phyloP scores from a whole-genome alignment of 768 basidiomycete genomes.

The Kwoniella shandongensis region DNA sequence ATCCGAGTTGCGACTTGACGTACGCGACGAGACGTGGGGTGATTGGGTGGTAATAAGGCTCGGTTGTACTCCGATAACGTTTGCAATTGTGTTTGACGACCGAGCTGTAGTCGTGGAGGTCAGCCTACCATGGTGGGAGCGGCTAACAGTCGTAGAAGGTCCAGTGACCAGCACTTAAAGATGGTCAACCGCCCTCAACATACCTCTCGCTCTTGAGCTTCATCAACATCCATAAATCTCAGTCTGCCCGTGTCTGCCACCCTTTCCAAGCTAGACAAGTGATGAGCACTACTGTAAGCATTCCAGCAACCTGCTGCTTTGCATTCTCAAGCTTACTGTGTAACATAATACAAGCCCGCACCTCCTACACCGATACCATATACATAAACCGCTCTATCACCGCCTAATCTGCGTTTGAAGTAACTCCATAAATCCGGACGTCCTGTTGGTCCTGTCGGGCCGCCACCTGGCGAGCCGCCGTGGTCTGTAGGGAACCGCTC shows the following conservation, averaged over 20 bases:
- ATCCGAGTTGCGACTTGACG: slow-evolving; percentile 68
- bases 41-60: slow-evolving; percentile 65
- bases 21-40: slow-evolving; percentile 69
- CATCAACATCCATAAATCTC: slow-evolving; percentile 79
- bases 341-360: slow-evolving; percentile 45
- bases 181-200: slow-evolving; percentile 20
- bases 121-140: neutral
- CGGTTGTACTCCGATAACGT: slow-evolving; percentile 61
- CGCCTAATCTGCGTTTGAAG: slow-evolving; percentile 39
- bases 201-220: slow-evolving; percentile 62
- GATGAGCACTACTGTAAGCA: slow-evolving; percentile 1
- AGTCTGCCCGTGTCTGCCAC: slow-evolving; percentile 83
- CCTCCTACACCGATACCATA: slow-evolving; percentile 46
- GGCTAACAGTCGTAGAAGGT: too few relatives aligned
- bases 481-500: slow-evolving; percentile 33
- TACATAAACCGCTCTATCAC: slow-evolving; percentile 45
- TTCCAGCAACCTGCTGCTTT: too few relatives aligned
- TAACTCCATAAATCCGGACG: slow-evolving; percentile 26
- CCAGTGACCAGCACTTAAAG: too few relatives aligned
- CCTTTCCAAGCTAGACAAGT: slow-evolving; percentile 66
- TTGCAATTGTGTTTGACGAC: slow-evolving; percentile 52
- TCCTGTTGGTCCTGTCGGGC: slow-evolving; percentile 16
- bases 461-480: slow-evolving; percentile 14
- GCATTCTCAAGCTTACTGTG: slow-evolving; percentile 49
- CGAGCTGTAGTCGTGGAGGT: slow-evolving; percentile 24